A percentile compares a stretch with the other conserved stretches of the same genome.
phyloP scores from a whole-genome alignment of 176 grass and related monocot species.

The Carex scoparia region DNA sequence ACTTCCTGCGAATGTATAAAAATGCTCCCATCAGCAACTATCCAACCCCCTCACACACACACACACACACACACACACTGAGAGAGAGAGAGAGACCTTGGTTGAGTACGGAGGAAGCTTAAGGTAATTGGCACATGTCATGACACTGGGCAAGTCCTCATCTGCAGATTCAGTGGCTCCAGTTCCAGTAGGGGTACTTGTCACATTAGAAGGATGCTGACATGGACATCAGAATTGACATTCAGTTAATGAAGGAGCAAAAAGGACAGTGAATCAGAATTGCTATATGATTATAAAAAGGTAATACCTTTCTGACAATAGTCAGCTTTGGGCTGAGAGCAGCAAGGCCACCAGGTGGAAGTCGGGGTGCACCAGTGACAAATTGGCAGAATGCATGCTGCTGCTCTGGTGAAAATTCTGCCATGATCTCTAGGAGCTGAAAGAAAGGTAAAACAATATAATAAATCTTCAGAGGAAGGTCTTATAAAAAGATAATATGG shows the following conservation, averaged over 20 bases:
- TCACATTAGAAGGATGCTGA: constrained; percentile 50
- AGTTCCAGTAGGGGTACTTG: constrained; percentile 46
- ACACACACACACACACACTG: not conserved
- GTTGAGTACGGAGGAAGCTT: constrained; percentile 90
- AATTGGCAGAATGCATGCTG: constrained; percentile 92
- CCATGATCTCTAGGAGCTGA: constrained; percentile 87
- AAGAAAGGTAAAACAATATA: constrained; percentile 23
- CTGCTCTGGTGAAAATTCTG: constrained; percentile 65
- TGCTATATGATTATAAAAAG: not conserved
- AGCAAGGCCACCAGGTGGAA: constrained; percentile 84
- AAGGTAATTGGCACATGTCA: constrained; percentile 96
- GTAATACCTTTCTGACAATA: constrained; percentile 74
- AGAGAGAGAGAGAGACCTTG: constrained; percentile 43
- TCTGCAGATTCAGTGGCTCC: constrained; percentile 51
- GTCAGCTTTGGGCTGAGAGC: constrained; percentile 80
- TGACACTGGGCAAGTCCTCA: constrained; percentile 88
- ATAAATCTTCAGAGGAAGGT: not conserved
- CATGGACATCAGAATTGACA: constrained; percentile 5
- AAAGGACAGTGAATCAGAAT: not conserved
- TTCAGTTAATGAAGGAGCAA: not conserved
- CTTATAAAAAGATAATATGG: not conserved
- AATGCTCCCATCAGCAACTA: constrained; percentile 2
- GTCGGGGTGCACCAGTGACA: constrained; percentile 83
- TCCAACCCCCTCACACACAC: not conserved
- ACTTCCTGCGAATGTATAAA: constrained; percentile 50